Evolutionary conservation across 345 rosid genomes (phyloP), one percentile per base, ranked within the genome.

Genomic region (Arabidopsis thaliana): DNA sequence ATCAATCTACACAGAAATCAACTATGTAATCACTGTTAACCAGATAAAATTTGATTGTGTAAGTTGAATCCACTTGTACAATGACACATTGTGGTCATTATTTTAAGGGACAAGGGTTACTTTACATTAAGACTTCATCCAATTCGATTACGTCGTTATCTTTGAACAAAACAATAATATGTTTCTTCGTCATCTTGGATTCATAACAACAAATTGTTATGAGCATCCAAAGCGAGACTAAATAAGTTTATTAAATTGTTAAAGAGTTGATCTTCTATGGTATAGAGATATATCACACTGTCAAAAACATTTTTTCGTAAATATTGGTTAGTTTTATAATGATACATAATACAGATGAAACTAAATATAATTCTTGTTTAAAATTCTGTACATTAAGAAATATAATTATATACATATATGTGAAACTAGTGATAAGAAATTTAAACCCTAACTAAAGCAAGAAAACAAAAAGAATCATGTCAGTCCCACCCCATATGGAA

Each of bases 401-500:
- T 42, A 53, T 11, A 52, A 20, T 33, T 72, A 36, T 14, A 34
- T 3, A 49, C 1, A 68, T 7, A 22, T 37, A 20, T 48, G 9
- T 53, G 63, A 44, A 51, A 65, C 46, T 37, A 70, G 59, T 56
- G 76, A 57, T 65, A 57, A 40, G 28, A 66, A 40, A 38, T 60
- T 49, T 58, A 48, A 74, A 45, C 75, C 69, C 50, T 78, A 75
- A 61, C 85, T 84, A 85, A 75, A 87, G 85, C 78, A 73, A 83
- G 36, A 79, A 83, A 83, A 87, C 87, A 83, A 87, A 89, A 83
- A 87, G 87, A 82, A 83, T 71, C 72, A 59, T 69, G 67, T 65
- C 79, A 74, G 82, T 65, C 80, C 62, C 73, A 75, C 62, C 46
- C 49, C 67, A 77, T 77, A 67, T 74, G 69, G 69, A 62, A 69